Base-by-base conservation (phyloP, 2,329 filamentous ascomycete genomes). In the Hypomyces rosellus region DNA sequence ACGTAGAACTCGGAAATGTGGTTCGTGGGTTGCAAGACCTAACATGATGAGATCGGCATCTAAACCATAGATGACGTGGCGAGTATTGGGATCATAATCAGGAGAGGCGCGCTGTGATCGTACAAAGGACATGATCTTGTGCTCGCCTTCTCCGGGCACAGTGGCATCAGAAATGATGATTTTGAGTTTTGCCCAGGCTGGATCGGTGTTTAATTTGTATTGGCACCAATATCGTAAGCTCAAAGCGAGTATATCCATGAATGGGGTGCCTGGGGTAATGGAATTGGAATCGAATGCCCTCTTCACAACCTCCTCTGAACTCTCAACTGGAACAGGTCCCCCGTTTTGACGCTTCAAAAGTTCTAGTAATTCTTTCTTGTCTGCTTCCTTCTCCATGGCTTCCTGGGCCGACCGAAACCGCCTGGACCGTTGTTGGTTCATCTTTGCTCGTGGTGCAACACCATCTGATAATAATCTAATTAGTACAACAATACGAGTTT, bases 21-120 rank as follows among this genome's bases (percentile, higher is more conserved):
- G 93, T 66, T 99, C 95, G 69, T 99, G 95, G 14, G 93, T 99
- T 22, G 88, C 93, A 59, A 99, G 82, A 53, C 92, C 93, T 64
- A 99, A 76, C 93, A 99, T 99, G 71, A 99, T 99, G 58, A 99
- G 76, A 78, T 99, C 93, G 53, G 93, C 95, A 74, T 99, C 93
- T 58, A 99, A 77, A 45, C 93, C 93, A 65, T 99, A 99, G 55
- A 99, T 96, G 61, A 99, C 95, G 71, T 99, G 93, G 54, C 88
- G 87, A 18, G 93, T 97, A 67, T 99, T 97, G 20, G 93, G 93
- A 63, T 99, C 86, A 68, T 99, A 90, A 57, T 95, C 86, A 5
- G 91, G 86, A 48, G 89, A 93, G 45, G 87, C 82, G 62, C 93
- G 84, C 69, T 99, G 95, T 36, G 92, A 96, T 62, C 93, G 85